phyloP scores from a whole-genome alignment of 139 green algal genomes.

The Volvox africanus region DNA sequence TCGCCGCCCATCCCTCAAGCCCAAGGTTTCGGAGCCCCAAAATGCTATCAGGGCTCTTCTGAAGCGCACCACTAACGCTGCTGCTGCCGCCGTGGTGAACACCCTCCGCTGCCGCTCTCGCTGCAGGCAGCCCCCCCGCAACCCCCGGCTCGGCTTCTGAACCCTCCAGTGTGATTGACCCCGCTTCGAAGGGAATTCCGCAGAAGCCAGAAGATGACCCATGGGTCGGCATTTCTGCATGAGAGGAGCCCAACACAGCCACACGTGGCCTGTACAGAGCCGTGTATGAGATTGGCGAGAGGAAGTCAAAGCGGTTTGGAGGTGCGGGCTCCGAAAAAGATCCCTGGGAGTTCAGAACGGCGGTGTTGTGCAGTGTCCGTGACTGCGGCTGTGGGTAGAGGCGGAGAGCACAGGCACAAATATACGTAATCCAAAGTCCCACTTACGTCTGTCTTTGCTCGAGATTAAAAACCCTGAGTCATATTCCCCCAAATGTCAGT shows the following conservation, averaged over 20 bases:
- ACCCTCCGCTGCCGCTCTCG: background rate
- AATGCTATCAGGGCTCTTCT: conserved; percentile 32
- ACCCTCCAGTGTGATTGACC: no score
- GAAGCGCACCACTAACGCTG: background rate
- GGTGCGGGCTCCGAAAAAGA: background rate
- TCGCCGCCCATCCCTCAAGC: conserved; percentile 23
- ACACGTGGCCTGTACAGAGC: conserved; percentile 2
- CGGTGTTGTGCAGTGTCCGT: no score
- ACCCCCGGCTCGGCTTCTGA: background rate
- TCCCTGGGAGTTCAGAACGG: background rate
- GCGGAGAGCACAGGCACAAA: no score
- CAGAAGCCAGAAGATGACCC: background rate
- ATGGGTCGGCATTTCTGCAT: background rate
- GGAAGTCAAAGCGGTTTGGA: background rate
- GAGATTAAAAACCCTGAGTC: no score
- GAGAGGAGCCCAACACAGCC: background rate
- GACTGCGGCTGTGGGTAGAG: no score
- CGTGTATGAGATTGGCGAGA: background rate
- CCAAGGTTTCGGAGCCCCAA: conserved; percentile 28
- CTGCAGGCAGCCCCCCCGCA: background rate
- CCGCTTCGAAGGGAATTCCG: background rate
- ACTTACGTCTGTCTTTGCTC: no score
- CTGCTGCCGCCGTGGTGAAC: no score
- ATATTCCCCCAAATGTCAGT: no score
- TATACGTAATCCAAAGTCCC: no score